Evolutionary conservation across 2,329 filamentous ascomycete genomes (phyloP).

Genomic region (Fusarium sp.): DNA sequence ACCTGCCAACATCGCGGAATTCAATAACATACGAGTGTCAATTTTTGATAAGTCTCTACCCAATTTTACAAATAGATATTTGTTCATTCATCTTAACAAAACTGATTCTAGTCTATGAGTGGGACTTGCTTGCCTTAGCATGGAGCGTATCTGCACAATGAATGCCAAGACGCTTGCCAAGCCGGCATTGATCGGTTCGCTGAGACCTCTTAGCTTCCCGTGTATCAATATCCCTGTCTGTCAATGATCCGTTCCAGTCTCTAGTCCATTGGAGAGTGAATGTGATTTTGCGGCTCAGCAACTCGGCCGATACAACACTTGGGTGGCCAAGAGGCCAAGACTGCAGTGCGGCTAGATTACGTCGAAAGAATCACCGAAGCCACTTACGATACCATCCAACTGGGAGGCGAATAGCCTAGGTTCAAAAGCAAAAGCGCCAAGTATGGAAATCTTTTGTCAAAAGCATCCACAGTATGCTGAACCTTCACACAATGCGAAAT

Average conservation of each 20-base stretch:
- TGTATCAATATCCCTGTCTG: background rate
- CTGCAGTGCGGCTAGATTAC: too few species aligned
- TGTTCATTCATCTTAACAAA: background rate
- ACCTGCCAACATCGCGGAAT: background rate
- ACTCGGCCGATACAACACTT: background rate
- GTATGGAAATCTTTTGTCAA: too few species aligned
- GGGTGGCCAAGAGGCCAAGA: background rate
- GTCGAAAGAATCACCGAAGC: background rate
- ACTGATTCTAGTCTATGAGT: background rate
- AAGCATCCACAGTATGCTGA: too few species aligned
- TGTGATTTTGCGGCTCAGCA: background rate
- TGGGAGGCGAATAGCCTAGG: background rate
- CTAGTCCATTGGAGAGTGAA: background rate
- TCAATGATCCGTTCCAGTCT: background rate
- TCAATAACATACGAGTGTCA: background rate
- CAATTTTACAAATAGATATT: background rate
- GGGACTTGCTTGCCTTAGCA: background rate
- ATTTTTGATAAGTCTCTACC: background rate
- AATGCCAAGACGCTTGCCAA: slow-evolving; percentile 1
- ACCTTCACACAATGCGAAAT: too few species aligned
- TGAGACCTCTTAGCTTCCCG: background rate
- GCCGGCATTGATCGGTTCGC: slow-evolving; percentile 9
- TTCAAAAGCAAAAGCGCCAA: too few species aligned
- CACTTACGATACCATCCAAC: background rate
- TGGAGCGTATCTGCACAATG: too few species aligned